Conservation (phyloP, 129 eudicot species). For the Solidago caesia region DNA sequence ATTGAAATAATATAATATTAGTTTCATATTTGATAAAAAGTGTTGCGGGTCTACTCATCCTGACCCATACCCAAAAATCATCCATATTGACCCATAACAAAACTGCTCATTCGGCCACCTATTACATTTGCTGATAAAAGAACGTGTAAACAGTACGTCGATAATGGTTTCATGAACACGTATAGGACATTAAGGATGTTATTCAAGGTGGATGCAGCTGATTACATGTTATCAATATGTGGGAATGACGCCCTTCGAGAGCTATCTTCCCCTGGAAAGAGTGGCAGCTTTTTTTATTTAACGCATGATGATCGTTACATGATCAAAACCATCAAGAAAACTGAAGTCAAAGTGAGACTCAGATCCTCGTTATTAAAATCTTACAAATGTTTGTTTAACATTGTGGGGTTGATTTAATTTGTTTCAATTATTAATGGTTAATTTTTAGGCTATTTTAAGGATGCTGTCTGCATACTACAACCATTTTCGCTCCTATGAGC, state of each 20-base stretch:
- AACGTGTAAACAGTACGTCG: background rate
- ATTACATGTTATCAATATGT: conserved; percentile 94
- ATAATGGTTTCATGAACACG: conserved; percentile 17
- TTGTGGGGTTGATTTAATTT: conserved; percentile 4
- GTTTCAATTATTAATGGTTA: conserved; percentile 9
- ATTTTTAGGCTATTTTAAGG: conserved; percentile 74
- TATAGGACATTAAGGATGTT: conserved; percentile 82
- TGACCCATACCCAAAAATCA: background rate
- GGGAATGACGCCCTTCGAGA: conserved; percentile 91
- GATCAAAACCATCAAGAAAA: conserved; percentile 93
- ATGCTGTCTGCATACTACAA: conserved; percentile 84
- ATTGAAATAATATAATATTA: background rate
- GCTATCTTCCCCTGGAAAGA: conserved; percentile 94
- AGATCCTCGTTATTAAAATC: background rate
- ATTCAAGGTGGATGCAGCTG: conserved; percentile 98
- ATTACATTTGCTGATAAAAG: background rate
- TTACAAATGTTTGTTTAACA: background rate
- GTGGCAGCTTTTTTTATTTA: conserved; percentile 95
- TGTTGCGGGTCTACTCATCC: background rate
- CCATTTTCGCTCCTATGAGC: conserved; percentile 75
- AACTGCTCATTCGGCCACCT: background rate
- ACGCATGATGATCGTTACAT: conserved; percentile 94
- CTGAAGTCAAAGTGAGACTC: conserved; percentile 91
- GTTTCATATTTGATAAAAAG: background rate
- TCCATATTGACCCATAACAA: background rate